Percentiles rank a stretch among this genome's conserved stretches.
phyloP scores from a whole-genome alignment of 441 rosid genomes.

The Gossypium davidsonii region DNA sequence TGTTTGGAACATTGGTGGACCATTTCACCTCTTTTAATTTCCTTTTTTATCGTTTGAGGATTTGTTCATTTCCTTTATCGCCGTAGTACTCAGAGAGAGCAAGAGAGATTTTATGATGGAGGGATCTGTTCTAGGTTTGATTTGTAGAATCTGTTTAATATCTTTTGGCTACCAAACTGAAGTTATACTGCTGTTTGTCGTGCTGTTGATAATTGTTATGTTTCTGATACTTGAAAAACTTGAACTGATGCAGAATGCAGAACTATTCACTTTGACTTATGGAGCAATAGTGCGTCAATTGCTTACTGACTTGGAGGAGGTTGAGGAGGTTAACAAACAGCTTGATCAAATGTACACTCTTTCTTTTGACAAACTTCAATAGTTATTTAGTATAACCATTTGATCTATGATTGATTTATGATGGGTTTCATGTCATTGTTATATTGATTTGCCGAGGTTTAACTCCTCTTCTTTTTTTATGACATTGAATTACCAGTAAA shows the following conservation, averaged over 20 bases:
- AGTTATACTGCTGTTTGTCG: not conserved
- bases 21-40: not conserved
- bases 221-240: slow-evolving; percentile 1
- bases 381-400: not conserved
- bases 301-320: slow-evolving; percentile 93
- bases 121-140: not conserved
- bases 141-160: not conserved
- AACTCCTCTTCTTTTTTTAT: not conserved
- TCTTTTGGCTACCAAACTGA: not conserved
- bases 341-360: slow-evolving; percentile 80
- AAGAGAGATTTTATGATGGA: not conserved
- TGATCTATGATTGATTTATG: not conserved
- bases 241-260: slow-evolving; percentile 60
- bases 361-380: not conserved
- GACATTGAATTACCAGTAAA: not conserved
- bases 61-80: not conserved
- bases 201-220: not conserved
- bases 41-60: not conserved
- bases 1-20: not conserved
- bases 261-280: slow-evolving; percentile 81
- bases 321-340: slow-evolving; percentile 92
- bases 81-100: not conserved
- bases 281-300: slow-evolving; percentile 88
- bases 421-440: not conserved
- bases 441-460: not conserved